A percentile compares a stretch with the other conserved stretches of the same genome.
These are phyloP conservation scores for Zizania palustris DNA, from an alignment of 202 grass and related monocot species.

Conservation along the genomic window DNA sequence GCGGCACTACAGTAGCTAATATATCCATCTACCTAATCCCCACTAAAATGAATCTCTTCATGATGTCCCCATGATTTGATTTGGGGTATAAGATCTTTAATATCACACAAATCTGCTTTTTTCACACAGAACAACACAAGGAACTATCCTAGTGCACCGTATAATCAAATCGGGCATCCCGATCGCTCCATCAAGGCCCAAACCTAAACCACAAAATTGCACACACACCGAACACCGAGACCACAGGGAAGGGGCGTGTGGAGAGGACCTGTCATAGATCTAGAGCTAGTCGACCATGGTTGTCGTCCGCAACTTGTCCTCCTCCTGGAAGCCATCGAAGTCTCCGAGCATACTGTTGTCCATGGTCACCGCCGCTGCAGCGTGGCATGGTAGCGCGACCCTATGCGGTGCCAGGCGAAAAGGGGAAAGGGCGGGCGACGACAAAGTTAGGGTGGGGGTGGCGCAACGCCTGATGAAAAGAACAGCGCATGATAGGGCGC, in stretches of 20 bases:
- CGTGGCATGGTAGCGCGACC: no score
- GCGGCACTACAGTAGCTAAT: neutral
- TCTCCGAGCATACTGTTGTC: conserved; percentile 92
- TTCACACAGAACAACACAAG: neutral
- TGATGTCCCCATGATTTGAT: neutral
- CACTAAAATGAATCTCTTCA: neutral
- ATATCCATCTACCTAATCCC: neutral
- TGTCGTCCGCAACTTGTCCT: conserved; percentile 88
- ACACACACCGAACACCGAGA: neutral
- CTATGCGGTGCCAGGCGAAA: no score
- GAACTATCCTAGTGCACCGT: no score
- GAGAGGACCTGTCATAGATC: conserved; percentile 97
- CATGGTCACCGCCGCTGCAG: conserved; percentile 54
- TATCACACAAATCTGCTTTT: neutral
- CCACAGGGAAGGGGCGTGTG: no score
- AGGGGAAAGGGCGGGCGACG: no score
- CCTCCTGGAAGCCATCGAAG: conserved; percentile 76
- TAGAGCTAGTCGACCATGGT: conserved; percentile 93
- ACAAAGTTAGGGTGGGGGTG: no score
- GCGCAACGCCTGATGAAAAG: no score
- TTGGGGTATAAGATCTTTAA: neutral
- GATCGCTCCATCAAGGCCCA: neutral
- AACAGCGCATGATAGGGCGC: no score
- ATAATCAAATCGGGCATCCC: neutral
- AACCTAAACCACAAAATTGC: neutral